A percentile compares a stretch with the other conserved stretches of the same genome.
Conservation (phyloP, 2,329 filamentous ascomycete species). For the Shiraia sp. region DNA sequence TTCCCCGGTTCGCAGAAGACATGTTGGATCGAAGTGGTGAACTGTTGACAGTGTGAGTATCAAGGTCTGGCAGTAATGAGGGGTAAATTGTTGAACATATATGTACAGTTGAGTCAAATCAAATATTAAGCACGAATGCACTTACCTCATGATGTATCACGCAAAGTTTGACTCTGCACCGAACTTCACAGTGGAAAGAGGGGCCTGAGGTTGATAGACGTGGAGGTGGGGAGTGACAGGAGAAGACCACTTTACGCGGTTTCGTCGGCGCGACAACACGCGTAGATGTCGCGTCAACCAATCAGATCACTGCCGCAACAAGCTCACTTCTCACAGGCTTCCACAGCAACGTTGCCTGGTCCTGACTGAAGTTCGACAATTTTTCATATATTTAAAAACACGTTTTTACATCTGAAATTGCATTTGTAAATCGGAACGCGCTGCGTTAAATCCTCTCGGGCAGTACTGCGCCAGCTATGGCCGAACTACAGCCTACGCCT, state of each 20-base stretch:
- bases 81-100: conserved; percentile 12
- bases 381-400: too few relatives aligned
- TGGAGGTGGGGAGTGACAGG: background rate
- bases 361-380: too few relatives aligned
- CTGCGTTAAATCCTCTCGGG: background rate
- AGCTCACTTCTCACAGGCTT: conserved; percentile 6
- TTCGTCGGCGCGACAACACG: conserved; percentile 11
- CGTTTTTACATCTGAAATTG: too few relatives aligned
- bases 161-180: background rate
- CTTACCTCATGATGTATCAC: conserved; percentile 27
- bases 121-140: background rate
- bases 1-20: conserved; percentile 80
- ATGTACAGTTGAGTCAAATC: too few relatives aligned
- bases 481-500: conserved; percentile 28
- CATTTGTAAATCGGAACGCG: background rate
- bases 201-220: conserved; percentile 4
- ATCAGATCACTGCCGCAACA: conserved; percentile 15
- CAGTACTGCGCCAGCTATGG: conserved; percentile 20
- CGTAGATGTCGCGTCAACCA: conserved; percentile 20
- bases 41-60: conserved; percentile 52
- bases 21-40: conserved; percentile 81
- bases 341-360: background rate
- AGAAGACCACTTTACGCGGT: conserved; percentile 17
- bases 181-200: background rate
- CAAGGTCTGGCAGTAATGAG: conserved; percentile 19